Evolutionary conservation across 192 early-diverging fungal species (phyloP).

Genomic region (Chytriomyces sp.): DNA sequence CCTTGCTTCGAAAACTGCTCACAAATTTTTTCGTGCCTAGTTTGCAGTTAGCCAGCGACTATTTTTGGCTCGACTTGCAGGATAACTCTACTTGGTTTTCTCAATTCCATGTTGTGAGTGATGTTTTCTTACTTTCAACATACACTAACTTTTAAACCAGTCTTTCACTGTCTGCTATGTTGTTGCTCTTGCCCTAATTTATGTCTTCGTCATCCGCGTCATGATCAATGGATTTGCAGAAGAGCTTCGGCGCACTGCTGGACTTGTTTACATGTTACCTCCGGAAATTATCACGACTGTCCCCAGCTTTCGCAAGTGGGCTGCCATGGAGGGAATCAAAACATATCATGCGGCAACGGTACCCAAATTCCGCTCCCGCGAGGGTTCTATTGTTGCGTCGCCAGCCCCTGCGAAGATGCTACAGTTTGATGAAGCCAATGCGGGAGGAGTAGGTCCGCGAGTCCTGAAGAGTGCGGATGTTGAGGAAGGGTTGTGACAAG

Average conservation of each 20-base stretch:
- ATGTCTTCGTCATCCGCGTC: constrained; percentile 35
- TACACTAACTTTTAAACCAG: not conserved
- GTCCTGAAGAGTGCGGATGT: not conserved
- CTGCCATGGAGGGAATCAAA: constrained; percentile 15
- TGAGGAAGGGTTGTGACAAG: not conserved
- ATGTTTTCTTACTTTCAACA: not conserved
- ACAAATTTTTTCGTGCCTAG: constrained; percentile 23
- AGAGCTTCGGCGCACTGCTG: constrained; percentile 34
- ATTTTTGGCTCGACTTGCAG: constrained; percentile 1
- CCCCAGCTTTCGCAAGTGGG: constrained; percentile 36
- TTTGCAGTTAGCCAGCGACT: constrained; percentile 2
- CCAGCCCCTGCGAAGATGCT: not conserved
- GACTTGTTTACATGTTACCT: constrained; percentile 47
- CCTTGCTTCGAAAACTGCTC: constrained; percentile 22
- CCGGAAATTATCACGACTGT: constrained; percentile 41
- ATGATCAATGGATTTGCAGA: constrained; percentile 31
- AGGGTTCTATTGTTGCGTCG: not conserved
- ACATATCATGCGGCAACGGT: not conserved
- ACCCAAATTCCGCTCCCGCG: not conserved
- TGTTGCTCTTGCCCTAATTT: constrained; percentile 17
- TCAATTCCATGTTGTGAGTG: constrained; percentile 35
- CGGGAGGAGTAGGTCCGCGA: not conserved
- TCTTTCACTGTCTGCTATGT: constrained; percentile 34
- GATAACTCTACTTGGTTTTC: constrained; percentile 26
- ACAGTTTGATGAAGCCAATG: not conserved